A percentile compares a stretch with the other conserved stretches of the same genome.
These are phyloP conservation scores for Trametes cinnabarina DNA, from an alignment of 768 basidiomycete species.

Conservation along the genomic window DNA sequence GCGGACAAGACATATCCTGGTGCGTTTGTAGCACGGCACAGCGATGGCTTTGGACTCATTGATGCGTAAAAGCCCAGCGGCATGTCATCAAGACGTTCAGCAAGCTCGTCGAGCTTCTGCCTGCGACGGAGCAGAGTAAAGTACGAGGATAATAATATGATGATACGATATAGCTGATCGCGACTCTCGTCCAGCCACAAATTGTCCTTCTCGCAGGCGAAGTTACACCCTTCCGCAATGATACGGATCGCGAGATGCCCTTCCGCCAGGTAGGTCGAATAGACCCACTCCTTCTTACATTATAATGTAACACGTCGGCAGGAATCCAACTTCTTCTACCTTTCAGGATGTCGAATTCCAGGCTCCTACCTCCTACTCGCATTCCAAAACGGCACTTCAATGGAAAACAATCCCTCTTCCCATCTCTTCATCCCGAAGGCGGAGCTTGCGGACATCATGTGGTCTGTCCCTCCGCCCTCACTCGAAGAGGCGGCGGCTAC, in stretches of 20 bases:
- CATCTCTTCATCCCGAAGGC: conserved; percentile 80
- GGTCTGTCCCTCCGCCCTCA: conserved; percentile 82
- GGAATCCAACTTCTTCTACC: conserved; percentile 89
- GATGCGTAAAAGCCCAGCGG: conserved; percentile 39
- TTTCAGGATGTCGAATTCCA: conserved; percentile 78
- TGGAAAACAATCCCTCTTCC: conserved; percentile 41
- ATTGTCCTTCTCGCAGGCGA: conserved; percentile 67
- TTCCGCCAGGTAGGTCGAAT: conserved; percentile 49
- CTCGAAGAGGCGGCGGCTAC: conserved; percentile 51
- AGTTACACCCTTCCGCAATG: conserved; percentile 62
- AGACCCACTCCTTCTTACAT: conserved; percentile 20
- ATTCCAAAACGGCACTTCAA: conserved; percentile 49
- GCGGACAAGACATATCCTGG: conserved; percentile 6
- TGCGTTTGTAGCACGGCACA: neutral
- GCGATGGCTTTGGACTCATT: too few species aligned
- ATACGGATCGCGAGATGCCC: conserved; percentile 79
- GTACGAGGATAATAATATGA: conserved; percentile 32
- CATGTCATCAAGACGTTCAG: conserved; percentile 55
- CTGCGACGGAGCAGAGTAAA: conserved; percentile 49
- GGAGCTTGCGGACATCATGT: conserved; percentile 74
- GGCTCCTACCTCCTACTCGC: conserved; percentile 63
- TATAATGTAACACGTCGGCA: conserved; percentile 17
- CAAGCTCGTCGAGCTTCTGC: conserved; percentile 49
- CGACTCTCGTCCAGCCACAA: conserved; percentile 50
- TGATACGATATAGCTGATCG: neutral